Percentiles rank a stretch among this genome's conserved stretches.
These are phyloP conservation scores for Elymus sibiricus DNA, from an alignment of 176 grass and related monocot species.

Conservation along the genomic window DNA sequence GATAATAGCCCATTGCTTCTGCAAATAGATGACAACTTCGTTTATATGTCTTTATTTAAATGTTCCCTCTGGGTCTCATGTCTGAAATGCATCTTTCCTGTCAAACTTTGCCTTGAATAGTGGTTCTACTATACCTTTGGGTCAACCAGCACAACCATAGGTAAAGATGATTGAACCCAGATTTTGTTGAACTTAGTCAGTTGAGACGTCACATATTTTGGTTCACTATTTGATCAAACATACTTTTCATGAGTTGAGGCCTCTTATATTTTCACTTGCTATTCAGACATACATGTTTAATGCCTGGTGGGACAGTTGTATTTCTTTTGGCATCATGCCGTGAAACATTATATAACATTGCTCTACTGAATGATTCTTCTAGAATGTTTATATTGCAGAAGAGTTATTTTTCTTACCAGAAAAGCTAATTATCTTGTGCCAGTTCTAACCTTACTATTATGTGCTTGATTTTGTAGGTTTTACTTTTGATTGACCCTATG, in stretches of 20 bases:
- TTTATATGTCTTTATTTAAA: not conserved
- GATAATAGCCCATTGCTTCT: not conserved
- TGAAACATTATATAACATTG: constrained; percentile 4
- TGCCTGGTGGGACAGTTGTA: not conserved
- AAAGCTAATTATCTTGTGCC: not conserved
- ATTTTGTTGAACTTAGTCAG: not conserved
- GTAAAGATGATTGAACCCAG: not conserved
- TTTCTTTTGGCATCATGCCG: not conserved
- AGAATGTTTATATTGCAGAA: not conserved
- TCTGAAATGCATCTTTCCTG: not conserved
- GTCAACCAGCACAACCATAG: not conserved
- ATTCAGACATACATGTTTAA: not conserved
- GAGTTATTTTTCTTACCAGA: not conserved
- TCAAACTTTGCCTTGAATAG: not conserved
- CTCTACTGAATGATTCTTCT: not conserved
- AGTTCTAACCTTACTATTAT: not conserved
- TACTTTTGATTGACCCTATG: constrained; percentile 97
- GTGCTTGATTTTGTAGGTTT: constrained; percentile 50
- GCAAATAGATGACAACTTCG: not conserved
- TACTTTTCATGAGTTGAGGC: not conserved
- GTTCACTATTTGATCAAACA: not conserved
- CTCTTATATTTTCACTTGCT: not conserved
- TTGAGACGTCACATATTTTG: not conserved
- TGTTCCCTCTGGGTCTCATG: not conserved
- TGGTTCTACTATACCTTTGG: not conserved